Evolutionary conservation across 148 eudicot species (phyloP).

Genomic region (Diospyros kaki): DNA sequence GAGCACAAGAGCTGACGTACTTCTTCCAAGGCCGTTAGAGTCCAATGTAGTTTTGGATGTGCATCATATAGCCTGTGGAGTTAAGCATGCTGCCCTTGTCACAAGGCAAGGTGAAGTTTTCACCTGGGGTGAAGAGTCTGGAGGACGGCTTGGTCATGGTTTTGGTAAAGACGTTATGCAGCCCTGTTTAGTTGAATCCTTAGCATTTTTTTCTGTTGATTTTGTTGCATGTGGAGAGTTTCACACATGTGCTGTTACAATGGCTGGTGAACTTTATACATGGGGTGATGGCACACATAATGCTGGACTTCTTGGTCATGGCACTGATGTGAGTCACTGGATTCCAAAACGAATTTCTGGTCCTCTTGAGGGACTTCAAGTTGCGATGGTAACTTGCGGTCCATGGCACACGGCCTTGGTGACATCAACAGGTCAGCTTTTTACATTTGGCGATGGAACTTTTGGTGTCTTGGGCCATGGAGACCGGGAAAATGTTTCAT

Average conservation of each 20-base stretch:
- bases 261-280: conserved; percentile 83
- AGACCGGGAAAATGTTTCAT: conserved; percentile 59
- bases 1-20: conserved; percentile 59
- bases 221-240: conserved; percentile 97
- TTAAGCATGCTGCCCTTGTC: conserved; percentile 79
- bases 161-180: conserved; percentile 69
- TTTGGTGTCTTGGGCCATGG: conserved; percentile 96
- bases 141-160: conserved; percentile 97
- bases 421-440: conserved; percentile 80
- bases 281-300: conserved; percentile 97
- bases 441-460: conserved; percentile 97
- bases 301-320: conserved; percentile 92
- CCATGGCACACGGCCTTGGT: conserved; percentile 96
- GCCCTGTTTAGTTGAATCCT: conserved; percentile 72
- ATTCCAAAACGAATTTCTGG: conserved; percentile 83
- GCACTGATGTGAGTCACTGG: conserved; percentile 86
- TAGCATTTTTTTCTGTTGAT: conserved; percentile 60
- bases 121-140: conserved; percentile 98
- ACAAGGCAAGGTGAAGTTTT: conserved; percentile 91
- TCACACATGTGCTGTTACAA: conserved; percentile 87
- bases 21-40: conserved; percentile 79
- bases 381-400: conserved; percentile 77
- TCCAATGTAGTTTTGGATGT: conserved; percentile 85
- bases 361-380: conserved; percentile 85
- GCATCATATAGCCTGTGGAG: conserved; percentile 83